Percentiles rank a stretch among this genome's conserved stretches.
Conservation (phyloP, 2,329 filamentous ascomycete species). For the Aspergillus sojae region DNA sequence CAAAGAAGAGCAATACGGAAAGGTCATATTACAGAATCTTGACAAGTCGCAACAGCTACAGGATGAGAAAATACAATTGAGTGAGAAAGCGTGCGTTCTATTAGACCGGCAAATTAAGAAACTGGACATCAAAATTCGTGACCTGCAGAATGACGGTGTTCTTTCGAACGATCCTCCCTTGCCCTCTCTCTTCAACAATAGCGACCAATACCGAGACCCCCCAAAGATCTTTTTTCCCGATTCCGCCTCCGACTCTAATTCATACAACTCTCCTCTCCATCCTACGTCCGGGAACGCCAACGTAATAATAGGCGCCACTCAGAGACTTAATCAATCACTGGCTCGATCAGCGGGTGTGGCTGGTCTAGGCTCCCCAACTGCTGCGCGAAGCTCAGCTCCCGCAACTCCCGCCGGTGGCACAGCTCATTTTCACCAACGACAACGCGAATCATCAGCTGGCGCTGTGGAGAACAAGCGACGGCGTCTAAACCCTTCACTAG, state of each 20-base stretch:
- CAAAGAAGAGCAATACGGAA: constrained; percentile 64
- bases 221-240: constrained; percentile 56
- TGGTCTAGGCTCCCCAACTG: constrained; percentile 42
- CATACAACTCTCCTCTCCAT: constrained; percentile 52
- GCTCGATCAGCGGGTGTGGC: constrained; percentile 36
- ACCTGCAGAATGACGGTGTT: constrained; percentile 61
- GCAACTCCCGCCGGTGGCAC: constrained; percentile 46
- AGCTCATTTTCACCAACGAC: constrained; percentile 48
- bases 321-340: constrained; percentile 48
- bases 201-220: constrained; percentile 45
- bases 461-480: constrained; percentile 62
- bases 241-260: constrained; percentile 45
- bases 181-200: constrained; percentile 60
- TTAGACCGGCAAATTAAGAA: constrained; percentile 66
- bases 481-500: constrained; percentile 56
- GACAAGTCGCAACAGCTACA: constrained; percentile 61
- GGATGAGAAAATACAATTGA: constrained; percentile 63
- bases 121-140: constrained; percentile 63
- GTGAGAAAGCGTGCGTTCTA: constrained; percentile 61
- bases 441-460: constrained; percentile 59
- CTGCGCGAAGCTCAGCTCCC: constrained; percentile 47
- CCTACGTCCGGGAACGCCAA: constrained; percentile 59
- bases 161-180: constrained; percentile 61
- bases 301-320: constrained; percentile 55
- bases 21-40: constrained; percentile 59